These are phyloP conservation scores for Sphaerulina musiva DNA, from an alignment of 2,329 filamentous ascomycete species.

Conservation along the genomic window DNA sequence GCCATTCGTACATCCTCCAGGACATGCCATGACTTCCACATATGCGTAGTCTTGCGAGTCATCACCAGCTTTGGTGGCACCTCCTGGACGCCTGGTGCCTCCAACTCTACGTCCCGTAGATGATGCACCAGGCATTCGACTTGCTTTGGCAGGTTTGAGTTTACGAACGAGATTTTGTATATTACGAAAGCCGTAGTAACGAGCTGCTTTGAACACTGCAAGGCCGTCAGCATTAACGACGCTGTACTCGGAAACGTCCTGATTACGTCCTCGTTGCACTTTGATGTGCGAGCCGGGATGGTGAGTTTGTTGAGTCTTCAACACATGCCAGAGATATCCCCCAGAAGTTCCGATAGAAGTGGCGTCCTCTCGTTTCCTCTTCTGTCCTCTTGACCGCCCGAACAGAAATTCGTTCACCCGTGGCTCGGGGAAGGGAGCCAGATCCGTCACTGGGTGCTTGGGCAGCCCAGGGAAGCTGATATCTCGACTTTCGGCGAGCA, in stretches of 20 bases:
- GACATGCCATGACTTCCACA: constrained; percentile 98
- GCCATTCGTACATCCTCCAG: constrained; percentile 96
- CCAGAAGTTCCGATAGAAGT: constrained; percentile 70
- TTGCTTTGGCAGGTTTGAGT: constrained; percentile 71
- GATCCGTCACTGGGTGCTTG: constrained; percentile 47
- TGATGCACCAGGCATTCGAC: constrained; percentile 71
- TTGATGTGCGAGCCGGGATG: constrained; percentile 67
- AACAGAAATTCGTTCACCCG: constrained; percentile 69
- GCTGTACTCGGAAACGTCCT: constrained; percentile 81
- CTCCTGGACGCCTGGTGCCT: constrained; percentile 36
- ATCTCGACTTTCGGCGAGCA: constrained; percentile 73
- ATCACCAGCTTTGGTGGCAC: constrained; percentile 28
- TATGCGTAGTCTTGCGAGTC: constrained; percentile 66
- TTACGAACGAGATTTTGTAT: constrained; percentile 96
- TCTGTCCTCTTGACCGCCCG: constrained; percentile 46
- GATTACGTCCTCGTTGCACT: constrained; percentile 71
- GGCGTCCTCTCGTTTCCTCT: constrained; percentile 30
- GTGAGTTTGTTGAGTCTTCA: constrained; percentile 64
- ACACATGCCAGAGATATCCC: constrained; percentile 79
- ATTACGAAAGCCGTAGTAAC: constrained; percentile 96
- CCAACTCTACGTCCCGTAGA: constrained; percentile 46
- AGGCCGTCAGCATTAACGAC: constrained; percentile 48
- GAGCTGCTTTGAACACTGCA: constrained; percentile 66
- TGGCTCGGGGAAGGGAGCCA: constrained; percentile 64
- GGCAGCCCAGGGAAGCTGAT: constrained; percentile 70